Base-by-base conservation (phyloP, 768 basidiomycete genomes). In the Russula emetica region DNA sequence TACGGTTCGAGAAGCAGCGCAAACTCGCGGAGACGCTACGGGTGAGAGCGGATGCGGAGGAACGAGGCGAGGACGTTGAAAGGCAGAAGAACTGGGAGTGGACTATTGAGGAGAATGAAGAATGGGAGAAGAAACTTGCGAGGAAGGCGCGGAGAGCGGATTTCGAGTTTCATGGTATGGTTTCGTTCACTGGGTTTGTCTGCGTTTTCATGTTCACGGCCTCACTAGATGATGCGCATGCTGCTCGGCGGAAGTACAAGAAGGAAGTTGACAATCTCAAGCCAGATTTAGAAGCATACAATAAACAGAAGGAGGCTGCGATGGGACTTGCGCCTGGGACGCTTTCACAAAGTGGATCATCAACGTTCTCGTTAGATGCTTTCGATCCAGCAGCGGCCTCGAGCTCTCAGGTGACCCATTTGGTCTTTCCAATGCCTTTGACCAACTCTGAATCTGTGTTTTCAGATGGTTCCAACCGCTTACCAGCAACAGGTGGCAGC, bases 11-110 rank as follows among this genome's bases (percentile, higher is more conserved):
- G 67, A 85, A 87, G 70, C 92, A 97, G 72, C 86, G 90, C 61
- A 93, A 90, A 75, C 81, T 97, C 22, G 94, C 94, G 0, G 96
- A 98, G 76, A 85, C 79, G 20, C 75, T 98, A 69, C 84, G 94
- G 22, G 76, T 84, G 62, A 94, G 94, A 75, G 86, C 88, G 2
- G 91, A 95, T 66, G 94, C 94, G 1, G 90, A 92, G 74, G 94
- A 93, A 58, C 79, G 83, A 0, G 96, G 94, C n/a, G 92, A 94
- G 73, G 95, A 98, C 72, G 78, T 92, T 7, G 92, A 96, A 73
- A 77, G 94, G 66, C 83, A 84, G 72, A 93, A 92, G 82, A 93
- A 94, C 71, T 98, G 94, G 94, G 91, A 93, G 70, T 94, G 90
- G 79, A 90, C 90, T 30, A 85, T 97, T 62, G 93, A 98, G 76